A percentile compares a stretch with the other conserved stretches of the same genome.
These are phyloP conservation scores for Fonsecaea monophora DNA, from an alignment of 2,329 filamentous ascomycete species.

Conservation along the genomic window DNA sequence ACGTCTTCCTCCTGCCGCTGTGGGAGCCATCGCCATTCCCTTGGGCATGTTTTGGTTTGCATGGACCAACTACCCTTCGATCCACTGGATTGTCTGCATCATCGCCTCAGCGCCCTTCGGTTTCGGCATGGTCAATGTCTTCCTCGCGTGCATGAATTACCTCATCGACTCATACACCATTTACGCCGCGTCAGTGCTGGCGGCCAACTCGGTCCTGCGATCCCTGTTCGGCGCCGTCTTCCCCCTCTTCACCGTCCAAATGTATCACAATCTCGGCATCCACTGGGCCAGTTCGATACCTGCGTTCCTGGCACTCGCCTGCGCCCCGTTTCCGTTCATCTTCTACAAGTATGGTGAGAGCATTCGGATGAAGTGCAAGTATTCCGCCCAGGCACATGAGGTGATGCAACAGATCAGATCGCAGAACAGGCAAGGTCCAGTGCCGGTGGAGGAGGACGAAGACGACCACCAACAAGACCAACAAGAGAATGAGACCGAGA, in stretches of 20 bases:
- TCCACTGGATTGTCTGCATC: conserved; percentile 51
- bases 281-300: conserved; percentile 57
- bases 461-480: neutral
- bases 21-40: conserved; percentile 53
- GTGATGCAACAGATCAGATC: conserved; percentile 40
- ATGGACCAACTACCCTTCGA: conserved; percentile 60
- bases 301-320: conserved; percentile 54
- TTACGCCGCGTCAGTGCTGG: conserved; percentile 52
- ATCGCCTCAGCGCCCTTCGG: conserved; percentile 50
- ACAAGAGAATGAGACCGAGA: neutral
- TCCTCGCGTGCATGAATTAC: conserved; percentile 52
- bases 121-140: conserved; percentile 52
- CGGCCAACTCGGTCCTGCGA: conserved; percentile 55
- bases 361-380: conserved; percentile 53
- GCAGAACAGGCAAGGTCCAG: neutral
- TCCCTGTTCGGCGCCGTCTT: conserved; percentile 57
- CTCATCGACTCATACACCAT: conserved; percentile 54
- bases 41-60: conserved; percentile 66
- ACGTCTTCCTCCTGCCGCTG: conserved; percentile 58
- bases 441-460: neutral
- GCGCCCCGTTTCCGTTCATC: conserved; percentile 54
- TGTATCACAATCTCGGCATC: conserved; percentile 55
- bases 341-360: conserved; percentile 52
- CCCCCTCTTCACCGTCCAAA: conserved; percentile 55
- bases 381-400: conserved; percentile 46